These are phyloP conservation scores for Fusarium begoniae DNA, from an alignment of 2,329 filamentous ascomycete species.

Conservation along the genomic window DNA sequence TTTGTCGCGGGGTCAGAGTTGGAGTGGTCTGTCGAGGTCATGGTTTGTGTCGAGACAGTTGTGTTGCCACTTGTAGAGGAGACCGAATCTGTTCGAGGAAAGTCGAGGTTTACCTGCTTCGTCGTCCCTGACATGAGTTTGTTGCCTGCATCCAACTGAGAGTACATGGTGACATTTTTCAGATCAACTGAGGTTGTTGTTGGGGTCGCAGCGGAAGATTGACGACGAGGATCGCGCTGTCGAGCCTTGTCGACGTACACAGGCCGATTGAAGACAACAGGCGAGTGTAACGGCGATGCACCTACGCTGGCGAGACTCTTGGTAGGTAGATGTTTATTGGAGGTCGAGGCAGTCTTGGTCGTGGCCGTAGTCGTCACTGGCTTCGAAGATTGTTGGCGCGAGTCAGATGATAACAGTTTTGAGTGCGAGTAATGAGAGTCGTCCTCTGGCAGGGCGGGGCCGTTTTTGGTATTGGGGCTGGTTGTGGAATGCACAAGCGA, in stretches of 20 bases:
- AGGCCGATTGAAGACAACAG: constrained; percentile 37
- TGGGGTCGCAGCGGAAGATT: constrained; percentile 27
- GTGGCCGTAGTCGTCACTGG: constrained; percentile 15
- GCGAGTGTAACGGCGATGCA: constrained; percentile 13
- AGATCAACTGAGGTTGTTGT: constrained; percentile 36
- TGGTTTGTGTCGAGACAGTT: constrained; percentile 55
- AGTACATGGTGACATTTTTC: constrained; percentile 52
- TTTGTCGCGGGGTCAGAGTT: constrained; percentile 54
- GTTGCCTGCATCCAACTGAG: constrained; percentile 43
- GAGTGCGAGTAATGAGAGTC: constrained; percentile 31
- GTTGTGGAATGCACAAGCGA: constrained; percentile 41
- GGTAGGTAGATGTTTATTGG: constrained; percentile 29
- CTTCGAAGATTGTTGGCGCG: constrained; percentile 31
- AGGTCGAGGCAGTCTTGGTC: constrained; percentile 12
- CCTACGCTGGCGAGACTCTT: constrained; percentile 2
- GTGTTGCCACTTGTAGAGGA: constrained; percentile 57
- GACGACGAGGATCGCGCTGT: constrained; percentile 37
- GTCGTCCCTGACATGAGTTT: constrained; percentile 43
- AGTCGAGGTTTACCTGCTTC: constrained; percentile 48
- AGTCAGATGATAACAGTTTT: constrained; percentile 37
- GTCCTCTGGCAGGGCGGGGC: constrained; percentile 43
- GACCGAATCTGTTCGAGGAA: constrained; percentile 56
- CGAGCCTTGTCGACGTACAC: constrained; percentile 26
- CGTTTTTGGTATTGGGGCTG: constrained; percentile 28
- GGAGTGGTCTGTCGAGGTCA: constrained; percentile 59